Percentiles rank a stretch among this genome's conserved stretches.
These are phyloP conservation scores for Paragyromitra xinjiangensis DNA, from an alignment of 495 filamentous ascomycete genomes.

Conservation along the genomic window DNA sequence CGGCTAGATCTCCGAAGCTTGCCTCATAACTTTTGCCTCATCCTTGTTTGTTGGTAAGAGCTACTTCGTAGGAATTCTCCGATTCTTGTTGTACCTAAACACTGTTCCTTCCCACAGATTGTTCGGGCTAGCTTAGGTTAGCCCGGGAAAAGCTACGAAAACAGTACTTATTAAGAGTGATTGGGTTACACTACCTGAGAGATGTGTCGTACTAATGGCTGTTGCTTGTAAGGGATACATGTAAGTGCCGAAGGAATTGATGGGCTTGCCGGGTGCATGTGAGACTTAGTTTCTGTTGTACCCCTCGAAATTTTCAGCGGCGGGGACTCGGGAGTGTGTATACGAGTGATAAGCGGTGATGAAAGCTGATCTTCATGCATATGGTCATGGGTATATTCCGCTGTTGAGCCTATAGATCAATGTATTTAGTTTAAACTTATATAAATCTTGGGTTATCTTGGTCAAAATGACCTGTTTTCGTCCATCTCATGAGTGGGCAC, in stretches of 20 bases:
- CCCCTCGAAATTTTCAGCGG: not conserved
- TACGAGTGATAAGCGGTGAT: not conserved
- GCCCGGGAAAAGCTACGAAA: no score
- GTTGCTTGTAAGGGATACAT: not conserved
- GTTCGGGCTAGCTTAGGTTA: no score
- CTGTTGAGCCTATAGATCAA: not conserved
- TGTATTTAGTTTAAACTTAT: not conserved
- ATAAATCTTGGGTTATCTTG: not conserved
- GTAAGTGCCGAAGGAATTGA: not conserved
- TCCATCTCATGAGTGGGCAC: not conserved
- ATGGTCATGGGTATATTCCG: not conserved
- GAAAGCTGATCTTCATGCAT: not conserved
- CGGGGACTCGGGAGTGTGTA: not conserved
- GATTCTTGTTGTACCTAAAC: no score
- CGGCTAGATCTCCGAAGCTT: not conserved
- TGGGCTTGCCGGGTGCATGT: not conserved
- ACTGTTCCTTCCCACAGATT: no score
- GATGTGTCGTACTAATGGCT: not conserved
- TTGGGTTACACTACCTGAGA: not conserved
- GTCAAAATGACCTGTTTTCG: not conserved
- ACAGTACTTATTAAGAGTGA: no score
- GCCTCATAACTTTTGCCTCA: not conserved
- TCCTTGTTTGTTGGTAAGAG: not conserved
- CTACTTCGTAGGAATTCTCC: not conserved
- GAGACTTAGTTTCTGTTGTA: not conserved